These are phyloP conservation scores for Rhytidiadelphus loreus DNA, from an alignment of 225 moss, liverwort and hornwort genomes.

Conservation along the genomic window DNA sequence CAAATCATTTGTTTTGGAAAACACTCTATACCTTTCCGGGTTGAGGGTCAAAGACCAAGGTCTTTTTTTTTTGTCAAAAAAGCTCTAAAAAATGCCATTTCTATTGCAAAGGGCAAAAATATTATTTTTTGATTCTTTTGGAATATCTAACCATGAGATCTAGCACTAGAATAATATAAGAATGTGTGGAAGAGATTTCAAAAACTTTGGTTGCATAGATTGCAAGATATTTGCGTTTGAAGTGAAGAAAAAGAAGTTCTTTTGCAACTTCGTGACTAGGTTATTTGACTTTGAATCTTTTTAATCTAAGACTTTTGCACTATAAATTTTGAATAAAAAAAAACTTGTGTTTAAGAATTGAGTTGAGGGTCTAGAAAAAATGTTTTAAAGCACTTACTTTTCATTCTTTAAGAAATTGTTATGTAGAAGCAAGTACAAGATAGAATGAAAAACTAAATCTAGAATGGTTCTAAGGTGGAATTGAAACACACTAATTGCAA, in stretches of 20 bases:
- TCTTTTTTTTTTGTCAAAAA: background rate
- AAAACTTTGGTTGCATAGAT: fast-evolving
- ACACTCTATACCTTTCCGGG: too few species aligned
- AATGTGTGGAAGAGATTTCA: background rate
- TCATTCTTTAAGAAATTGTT: too few species aligned
- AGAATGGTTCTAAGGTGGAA: too few species aligned
- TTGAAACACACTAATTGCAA: too few species aligned
- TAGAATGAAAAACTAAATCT: too few species aligned
- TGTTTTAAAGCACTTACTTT: too few species aligned
- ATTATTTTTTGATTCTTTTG: background rate
- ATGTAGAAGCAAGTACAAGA: too few species aligned
- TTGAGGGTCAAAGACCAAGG: too few species aligned
- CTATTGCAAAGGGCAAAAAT: background rate
- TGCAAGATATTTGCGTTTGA: background rate
- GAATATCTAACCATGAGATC: fast-evolving
- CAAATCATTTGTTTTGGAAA: too few species aligned
- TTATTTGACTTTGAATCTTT: background rate
- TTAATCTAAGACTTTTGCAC: background rate
- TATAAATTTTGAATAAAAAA: too few species aligned
- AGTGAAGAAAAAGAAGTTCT: background rate
- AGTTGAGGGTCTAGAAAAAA: too few species aligned
- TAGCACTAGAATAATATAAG: background rate
- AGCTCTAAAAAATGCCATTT: background rate
- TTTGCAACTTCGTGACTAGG: fast-evolving
- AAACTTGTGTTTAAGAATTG: too few species aligned